These are phyloP conservation scores for Sicyos edulis DNA, from an alignment of 306 rosid species.

Conservation along the genomic window DNA sequence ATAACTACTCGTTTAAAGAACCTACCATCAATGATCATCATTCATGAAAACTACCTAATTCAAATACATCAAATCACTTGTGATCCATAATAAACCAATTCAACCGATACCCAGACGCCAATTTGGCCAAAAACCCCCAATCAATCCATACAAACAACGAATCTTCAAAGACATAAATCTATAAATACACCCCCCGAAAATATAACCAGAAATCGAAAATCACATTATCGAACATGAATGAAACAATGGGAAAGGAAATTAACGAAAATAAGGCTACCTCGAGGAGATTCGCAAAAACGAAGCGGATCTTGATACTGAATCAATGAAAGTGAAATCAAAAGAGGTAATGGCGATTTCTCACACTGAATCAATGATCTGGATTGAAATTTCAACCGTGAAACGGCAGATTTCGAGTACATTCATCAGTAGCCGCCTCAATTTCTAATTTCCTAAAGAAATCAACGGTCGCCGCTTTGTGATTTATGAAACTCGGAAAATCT, in stretches of 20 bases:
- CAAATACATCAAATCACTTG: neutral
- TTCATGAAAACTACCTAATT: neutral
- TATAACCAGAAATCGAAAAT: neutral
- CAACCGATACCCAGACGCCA: slow-evolving; percentile 5
- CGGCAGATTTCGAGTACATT: neutral
- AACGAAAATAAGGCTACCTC: neutral
- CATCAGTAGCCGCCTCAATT: slow-evolving; percentile 10
- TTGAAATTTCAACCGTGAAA: neutral
- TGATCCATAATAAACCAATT: slow-evolving; percentile 13
- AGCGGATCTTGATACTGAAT: slow-evolving; percentile 16
- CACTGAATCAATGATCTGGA: slow-evolving; percentile 9
- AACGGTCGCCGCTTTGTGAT: neutral
- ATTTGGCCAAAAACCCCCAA: slow-evolving; percentile 2
- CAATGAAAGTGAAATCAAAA: slow-evolving; percentile 1
- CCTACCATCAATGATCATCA: slow-evolving; percentile 1
- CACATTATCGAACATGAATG: no score
- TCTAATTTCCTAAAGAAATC: neutral
- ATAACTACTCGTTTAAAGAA: neutral
- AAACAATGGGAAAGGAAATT: neutral
- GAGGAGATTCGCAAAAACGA: neutral
- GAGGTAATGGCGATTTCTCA: slow-evolving; percentile 3
- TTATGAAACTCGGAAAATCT: neutral
- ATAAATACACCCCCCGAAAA: neutral
- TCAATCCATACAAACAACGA: neutral
- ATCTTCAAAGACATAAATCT: slow-evolving; percentile 4